A percentile compares a stretch with the other conserved stretches of the same genome.
Evolutionary conservation across 2,329 filamentous ascomycete genomes (phyloP).

Genomic region (Dissoconium aciculare): DNA sequence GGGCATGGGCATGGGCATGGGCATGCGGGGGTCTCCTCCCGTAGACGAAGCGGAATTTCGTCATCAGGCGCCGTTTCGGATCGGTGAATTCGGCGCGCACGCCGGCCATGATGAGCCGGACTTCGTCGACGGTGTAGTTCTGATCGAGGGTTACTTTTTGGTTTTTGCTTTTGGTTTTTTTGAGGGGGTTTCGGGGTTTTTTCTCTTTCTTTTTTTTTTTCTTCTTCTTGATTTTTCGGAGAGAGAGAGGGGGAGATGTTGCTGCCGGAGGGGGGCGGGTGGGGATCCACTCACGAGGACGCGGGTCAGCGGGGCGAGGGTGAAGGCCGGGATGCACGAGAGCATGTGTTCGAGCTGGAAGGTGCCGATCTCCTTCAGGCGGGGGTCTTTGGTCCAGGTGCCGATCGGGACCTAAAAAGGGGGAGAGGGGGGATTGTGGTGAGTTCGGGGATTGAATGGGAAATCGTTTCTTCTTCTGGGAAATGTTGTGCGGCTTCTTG

Average conservation of each 20-base stretch:
- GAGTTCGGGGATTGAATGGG: too few species aligned
- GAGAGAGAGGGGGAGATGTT: background rate
- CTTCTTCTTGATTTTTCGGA: constrained; percentile 17
- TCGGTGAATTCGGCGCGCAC: constrained; percentile 9
- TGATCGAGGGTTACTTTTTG: too few species aligned
- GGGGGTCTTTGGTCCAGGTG: constrained; percentile 11
- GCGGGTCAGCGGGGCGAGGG: constrained; percentile 26
- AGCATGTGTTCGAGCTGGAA: constrained; percentile 11
- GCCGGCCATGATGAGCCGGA: constrained; percentile 8
- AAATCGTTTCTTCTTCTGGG: too few species aligned
- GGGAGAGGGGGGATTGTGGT: too few species aligned
- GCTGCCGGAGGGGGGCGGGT: background rate
- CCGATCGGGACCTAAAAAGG: constrained; percentile 8
- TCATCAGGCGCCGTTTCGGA: constrained; percentile 8
- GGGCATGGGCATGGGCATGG: too few species aligned
- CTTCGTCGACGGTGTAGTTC: constrained; percentile 8
- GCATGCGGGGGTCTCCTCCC: constrained; percentile 7
- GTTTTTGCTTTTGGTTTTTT: too few species aligned
- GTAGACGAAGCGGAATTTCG: constrained; percentile 8
- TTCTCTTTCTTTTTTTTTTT: too few species aligned
- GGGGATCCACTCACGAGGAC: constrained; percentile 15
- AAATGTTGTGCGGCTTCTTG: too few species aligned
- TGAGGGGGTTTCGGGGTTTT: too few species aligned
- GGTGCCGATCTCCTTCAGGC: constrained; percentile 9
- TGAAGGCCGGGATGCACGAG: constrained; percentile 19